phyloP scores from a whole-genome alignment of 257 asterid species.

The Solanum sejunctum region DNA sequence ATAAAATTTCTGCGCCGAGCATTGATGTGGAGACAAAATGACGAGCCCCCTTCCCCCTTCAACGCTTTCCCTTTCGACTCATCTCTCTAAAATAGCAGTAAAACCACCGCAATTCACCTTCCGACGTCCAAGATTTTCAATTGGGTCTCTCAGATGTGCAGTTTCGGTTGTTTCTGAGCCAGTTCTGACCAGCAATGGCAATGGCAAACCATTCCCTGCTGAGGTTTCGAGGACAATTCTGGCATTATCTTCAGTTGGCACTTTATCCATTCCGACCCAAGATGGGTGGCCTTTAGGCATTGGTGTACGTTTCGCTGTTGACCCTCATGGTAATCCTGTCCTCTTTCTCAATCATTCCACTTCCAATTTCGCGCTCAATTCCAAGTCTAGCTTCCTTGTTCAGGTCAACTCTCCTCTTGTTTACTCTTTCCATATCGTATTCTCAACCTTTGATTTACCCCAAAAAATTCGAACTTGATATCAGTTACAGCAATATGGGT shows the following conservation, averaged over 20 bases:
- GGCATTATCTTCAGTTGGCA: slow-evolving; percentile 64
- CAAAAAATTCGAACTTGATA: not conserved
- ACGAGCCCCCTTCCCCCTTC: slow-evolving; percentile 24
- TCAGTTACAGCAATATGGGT: slow-evolving; percentile 65
- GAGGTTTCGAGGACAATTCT: slow-evolving; percentile 75
- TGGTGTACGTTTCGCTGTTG: slow-evolving; percentile 78
- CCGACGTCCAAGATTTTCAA: slow-evolving; percentile 7
- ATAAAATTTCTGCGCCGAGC: too few species aligned
- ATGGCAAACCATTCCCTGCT: slow-evolving; percentile 55
- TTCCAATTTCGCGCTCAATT: slow-evolving; percentile 19
- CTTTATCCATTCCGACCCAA: slow-evolving; percentile 49
- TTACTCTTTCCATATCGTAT: not conserved
- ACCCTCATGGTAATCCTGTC: slow-evolving; percentile 59
- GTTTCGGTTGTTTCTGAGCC: slow-evolving; percentile 59
- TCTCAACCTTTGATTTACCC: not conserved
- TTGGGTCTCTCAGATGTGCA: slow-evolving; percentile 34
- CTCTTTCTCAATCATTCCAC: slow-evolving; percentile 40
- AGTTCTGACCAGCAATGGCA: slow-evolving; percentile 21
- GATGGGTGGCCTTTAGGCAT: slow-evolving; percentile 76
- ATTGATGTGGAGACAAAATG: not conserved
- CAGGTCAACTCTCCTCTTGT: slow-evolving; percentile 27
- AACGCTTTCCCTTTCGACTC: slow-evolving; percentile 17
- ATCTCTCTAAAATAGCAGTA: slow-evolving; percentile 6
- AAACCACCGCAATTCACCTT: not conserved
- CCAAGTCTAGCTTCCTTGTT: slow-evolving; percentile 63